phyloP scores from a whole-genome alignment of 805 yeast genomes.

The Cyberlindnera euphorbiiphila region DNA sequence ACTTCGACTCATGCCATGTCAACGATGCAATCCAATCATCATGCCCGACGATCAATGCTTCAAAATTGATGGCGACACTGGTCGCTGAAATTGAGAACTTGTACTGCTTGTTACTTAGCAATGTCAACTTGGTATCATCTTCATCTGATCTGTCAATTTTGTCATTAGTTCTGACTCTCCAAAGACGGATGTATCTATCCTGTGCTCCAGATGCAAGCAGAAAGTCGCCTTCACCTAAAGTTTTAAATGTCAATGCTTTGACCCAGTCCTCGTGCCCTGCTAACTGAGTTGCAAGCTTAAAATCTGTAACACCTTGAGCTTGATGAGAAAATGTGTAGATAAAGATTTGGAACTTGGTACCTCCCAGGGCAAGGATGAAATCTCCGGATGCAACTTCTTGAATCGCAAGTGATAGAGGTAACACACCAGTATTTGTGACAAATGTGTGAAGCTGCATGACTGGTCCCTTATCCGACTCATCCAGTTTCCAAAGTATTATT shows the following conservation, averaged over 20 bases:
- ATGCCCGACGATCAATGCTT: conserved; percentile 94
- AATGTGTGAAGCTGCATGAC: conserved; percentile 32
- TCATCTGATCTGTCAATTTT: conserved; percentile 54
- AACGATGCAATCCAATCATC: conserved; percentile 95
- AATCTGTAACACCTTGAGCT: conserved; percentile 16
- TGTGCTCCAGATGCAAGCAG: conserved; percentile 88
- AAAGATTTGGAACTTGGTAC: conserved; percentile 53
- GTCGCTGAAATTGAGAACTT: conserved; percentile 42
- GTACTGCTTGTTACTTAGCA: conserved; percentile 71
- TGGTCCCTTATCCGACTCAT: too few relatives aligned
- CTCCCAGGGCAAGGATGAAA: conserved; percentile 65
- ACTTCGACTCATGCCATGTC: conserved; percentile 62
- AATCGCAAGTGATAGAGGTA: conserved; percentile 40
- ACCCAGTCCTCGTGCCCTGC: conserved; percentile 98
- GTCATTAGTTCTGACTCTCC: conserved; percentile 67
- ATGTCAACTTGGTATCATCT: conserved; percentile 45
- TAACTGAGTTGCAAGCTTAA: conserved; percentile 47
- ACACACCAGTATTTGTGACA: conserved; percentile 43
- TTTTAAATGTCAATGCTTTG: conserved; percentile 59
- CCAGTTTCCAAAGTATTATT: conserved; percentile 48
- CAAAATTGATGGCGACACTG: conserved; percentile 65
- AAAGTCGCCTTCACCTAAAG: conserved; percentile 45
- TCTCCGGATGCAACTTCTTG: conserved; percentile 30
- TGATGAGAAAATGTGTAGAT: conserved; percentile 44
- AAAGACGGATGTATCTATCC: conserved; percentile 85